A percentile compares a stretch with the other conserved stretches of the same genome.
Evolutionary conservation across 2,329 filamentous ascomycete genomes (phyloP).

Genomic region (Penicillium crustosum): DNA sequence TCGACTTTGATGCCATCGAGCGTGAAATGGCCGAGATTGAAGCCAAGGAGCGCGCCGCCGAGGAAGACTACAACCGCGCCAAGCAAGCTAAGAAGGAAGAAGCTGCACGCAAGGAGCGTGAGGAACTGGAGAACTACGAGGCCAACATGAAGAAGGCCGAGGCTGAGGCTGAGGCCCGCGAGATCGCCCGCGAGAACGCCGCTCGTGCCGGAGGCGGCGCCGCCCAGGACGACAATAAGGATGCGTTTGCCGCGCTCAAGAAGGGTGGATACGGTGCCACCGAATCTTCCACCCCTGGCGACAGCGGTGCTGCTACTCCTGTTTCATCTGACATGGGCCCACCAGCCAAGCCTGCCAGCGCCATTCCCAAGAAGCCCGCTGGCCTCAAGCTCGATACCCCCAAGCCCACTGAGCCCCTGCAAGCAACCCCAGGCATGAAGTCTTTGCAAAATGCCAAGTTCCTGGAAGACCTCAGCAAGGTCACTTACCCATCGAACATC

Average conservation of each 20-base stretch:
- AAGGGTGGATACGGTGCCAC: slow-evolving; percentile 40
- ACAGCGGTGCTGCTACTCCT: slow-evolving; percentile 49
- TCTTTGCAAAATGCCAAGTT: slow-evolving; percentile 89
- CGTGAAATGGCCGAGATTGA: slow-evolving; percentile 49
- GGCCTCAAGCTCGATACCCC: slow-evolving; percentile 86
- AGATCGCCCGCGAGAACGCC: slow-evolving; percentile 43
- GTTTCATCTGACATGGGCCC: slow-evolving; percentile 47
- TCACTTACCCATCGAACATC: slow-evolving; percentile 80
- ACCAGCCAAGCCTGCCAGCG: slow-evolving; percentile 55
- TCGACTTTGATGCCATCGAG: slow-evolving; percentile 49
- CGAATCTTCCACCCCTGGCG: slow-evolving; percentile 42
- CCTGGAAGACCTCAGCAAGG: slow-evolving; percentile 73
- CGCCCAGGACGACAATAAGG: slow-evolving; percentile 25
- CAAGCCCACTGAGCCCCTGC: slow-evolving; percentile 83
- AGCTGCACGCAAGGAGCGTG: slow-evolving; percentile 46
- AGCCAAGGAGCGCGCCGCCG: slow-evolving; percentile 47
- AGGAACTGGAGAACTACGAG: slow-evolving; percentile 46
- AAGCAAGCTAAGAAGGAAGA: slow-evolving; percentile 72
- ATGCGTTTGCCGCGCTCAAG: slow-evolving; percentile 47
- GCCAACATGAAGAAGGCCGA: slow-evolving; percentile 52
- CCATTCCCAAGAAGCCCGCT: slow-evolving; percentile 72
- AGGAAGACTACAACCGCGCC: slow-evolving; percentile 61
- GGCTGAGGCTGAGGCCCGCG: slow-evolving; percentile 49
- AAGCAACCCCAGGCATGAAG: slow-evolving; percentile 91
- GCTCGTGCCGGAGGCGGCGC: slow-evolving; percentile 36